These are phyloP conservation scores for Trametes maxima DNA, from an alignment of 768 basidiomycete species.

Conservation along the genomic window DNA sequence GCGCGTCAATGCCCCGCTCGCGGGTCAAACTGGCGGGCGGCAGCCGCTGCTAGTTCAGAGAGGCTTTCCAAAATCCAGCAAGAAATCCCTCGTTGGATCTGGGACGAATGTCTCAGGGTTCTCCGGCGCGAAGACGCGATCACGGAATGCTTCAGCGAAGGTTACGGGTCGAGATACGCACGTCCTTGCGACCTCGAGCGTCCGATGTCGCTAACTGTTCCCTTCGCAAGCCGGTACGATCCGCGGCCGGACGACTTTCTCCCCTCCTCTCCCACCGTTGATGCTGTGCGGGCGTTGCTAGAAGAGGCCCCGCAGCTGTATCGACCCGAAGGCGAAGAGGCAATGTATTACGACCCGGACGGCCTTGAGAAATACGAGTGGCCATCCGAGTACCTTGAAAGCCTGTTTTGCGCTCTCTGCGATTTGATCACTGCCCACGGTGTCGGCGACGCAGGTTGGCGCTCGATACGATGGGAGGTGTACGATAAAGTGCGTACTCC, in stretches of 20 bases:
- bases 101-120: no score
- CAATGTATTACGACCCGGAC: neutral
- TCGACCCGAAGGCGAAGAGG: neutral
- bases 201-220: no score
- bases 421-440: neutral
- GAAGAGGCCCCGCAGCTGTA: neutral
- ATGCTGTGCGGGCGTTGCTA: neutral
- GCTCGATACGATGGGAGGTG: conserved; percentile 58
- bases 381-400: neutral
- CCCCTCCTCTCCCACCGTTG: neutral
- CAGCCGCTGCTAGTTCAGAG: no score
- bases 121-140: no score
- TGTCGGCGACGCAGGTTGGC: conserved; percentile 34
- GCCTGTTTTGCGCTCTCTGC: neutral
- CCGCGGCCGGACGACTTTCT: neutral
- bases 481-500: conserved; percentile 49
- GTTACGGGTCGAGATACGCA: no score
- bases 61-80: no score
- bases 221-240: no score
- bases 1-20: no score
- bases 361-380: neutral
- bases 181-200: no score
- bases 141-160: no score
- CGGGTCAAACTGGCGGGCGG: no score
- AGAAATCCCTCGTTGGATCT: no score